Base-by-base conservation (phyloP, 495 filamentous ascomycete genomes). In the Podospora sp. region DNA sequence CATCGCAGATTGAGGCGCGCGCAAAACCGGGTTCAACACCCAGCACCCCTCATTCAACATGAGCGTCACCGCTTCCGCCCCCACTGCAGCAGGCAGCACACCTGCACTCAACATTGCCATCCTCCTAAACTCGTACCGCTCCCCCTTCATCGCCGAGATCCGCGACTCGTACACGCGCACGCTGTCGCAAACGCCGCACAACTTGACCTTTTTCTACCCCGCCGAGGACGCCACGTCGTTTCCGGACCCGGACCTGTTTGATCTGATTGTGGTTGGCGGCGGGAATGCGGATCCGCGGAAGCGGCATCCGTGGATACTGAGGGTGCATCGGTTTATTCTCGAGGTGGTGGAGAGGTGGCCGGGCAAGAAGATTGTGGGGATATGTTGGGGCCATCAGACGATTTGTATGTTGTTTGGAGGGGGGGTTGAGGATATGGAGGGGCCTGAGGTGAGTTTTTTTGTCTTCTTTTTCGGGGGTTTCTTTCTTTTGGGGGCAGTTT, bases 321-420 rank as follows among this genome's bases (percentile, higher is more conserved):
- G 79, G 36, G 75, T 83, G 11, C 81, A 82, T 58, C 52, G 70
- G 1, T 84, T 80, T 60, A 68, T 84, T 24, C 75, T 76, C 20
- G 73, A 73, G 27, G 68, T 79, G 7, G 78, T 79, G n/a, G 60
- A 40, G 7, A 58, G 76, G 27, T 71, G 72, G 63, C 80, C 81
- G 24, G 55, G 72, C 36, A 77, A 78, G 69, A 84, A 84, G 68
- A 59, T 84, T 36, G 63, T 78, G 12, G 79, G 81, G 0, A 78
- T 84, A 20, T 82, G 80, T 73, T 84, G 81, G 81, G 82, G 82
- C 27, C 81, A 84, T 69, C 81, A 84, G 72, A 81, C 79, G 29
- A 78, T 83, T 29, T 69, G 69, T 6, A 51, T 78, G 24, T 59
- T 81, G 20, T 80, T 83, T 68, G 82, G 82, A 3, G 82, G 76